Evolutionary conservation across 2,329 filamentous ascomycete species (phyloP), one percentile per base, ranked within the genome.

Genomic region (Dactylellina parvicollis): DNA sequence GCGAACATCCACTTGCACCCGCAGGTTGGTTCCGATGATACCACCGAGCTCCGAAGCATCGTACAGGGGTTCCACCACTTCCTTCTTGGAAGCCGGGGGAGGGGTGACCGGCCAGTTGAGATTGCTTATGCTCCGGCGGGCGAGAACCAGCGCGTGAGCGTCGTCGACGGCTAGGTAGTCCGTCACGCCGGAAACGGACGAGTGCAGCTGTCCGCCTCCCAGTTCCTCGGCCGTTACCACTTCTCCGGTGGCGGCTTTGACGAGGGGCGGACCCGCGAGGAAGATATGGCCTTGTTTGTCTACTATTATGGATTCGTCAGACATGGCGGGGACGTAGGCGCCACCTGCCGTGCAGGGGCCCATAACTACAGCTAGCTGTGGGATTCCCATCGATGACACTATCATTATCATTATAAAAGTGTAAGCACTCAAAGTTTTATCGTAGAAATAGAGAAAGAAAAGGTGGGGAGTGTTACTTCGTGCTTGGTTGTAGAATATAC

Each of bases 401-500:
- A 18, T 55, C n/a, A n/a, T n/a, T n/a, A n/a, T n/a, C n/a, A n/a
- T n/a, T n/a, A n/a, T n/a, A n/a, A n/a, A n/a, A n/a, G n/a, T n/a
- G n/a, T n/a, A n/a, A n/a, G n/a, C n/a, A n/a, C n/a, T n/a, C n/a
- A n/a, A n/a, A n/a, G n/a, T n/a, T n/a, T n/a, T n/a, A n/a, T n/a
- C n/a, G 4, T 14, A 2, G 46, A 2, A 36, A 34, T 65, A 32
- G 38, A 1, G 18, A 50, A n/a, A 24, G 34, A 9, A 3, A 30
- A 12, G 9, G 32, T 26, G 24, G 12, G 36, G 34, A 22, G 62
- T 14, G 16, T 12, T 76, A 80, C 79, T 96, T 78, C 92, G 86
- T 1, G 95, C 94, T 82, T 99, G 94, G 82, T 99, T 97, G 85
- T 90, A 99, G 84, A 99, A 99, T 80, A 98, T 96, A 76, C 94